Base-by-base conservation (phyloP, 1,284 basidiomycete genomes). In the Malassezia psittaci region DNA sequence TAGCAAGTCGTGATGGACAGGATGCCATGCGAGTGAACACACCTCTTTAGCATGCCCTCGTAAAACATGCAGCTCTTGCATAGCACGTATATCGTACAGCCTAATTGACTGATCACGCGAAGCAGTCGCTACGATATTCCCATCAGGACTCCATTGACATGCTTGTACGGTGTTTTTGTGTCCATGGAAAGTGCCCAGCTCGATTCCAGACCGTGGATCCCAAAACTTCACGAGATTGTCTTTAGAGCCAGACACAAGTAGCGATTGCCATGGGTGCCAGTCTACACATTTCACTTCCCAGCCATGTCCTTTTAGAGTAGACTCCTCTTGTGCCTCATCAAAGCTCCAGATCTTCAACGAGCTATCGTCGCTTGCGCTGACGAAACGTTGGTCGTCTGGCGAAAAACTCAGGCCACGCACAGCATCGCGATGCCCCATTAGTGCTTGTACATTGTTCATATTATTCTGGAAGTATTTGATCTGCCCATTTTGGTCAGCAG, bases 391-490 rank as follows among this genome's bases (percentile, higher is more conserved):
- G 72, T 98, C 93, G 69, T 94, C 85, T 1, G 91, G 90, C 62
- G 86, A 86, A 75, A 93, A 98, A 59, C 83, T 87, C 40, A 96
- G 79, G 0, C 88, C 90, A 44, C 93, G 82, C 55, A 96, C 88
- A 5, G 89, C 66, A 34, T 75, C 73, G 8, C 67, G 48, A 62
- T 93, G 88, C 0, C 88, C 93, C 42, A 85, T 82, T 81, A 90
- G 93, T 6, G 88, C 87, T 56, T 88, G 90, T 61, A 98, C 78
- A 73, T 96, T 98, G 79, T 96, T 98, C 86, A 98, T 89, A 75
- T 96, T 96, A 36, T 88, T 87, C 66, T 96, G 90, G 72, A 96
- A 98, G 78, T 98, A 98, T 77, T 98, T 98, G 80, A 98, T 89
- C 61, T 89, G 82, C 5, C 93, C 93, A 43, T 81, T 83, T 76